phyloP scores from a whole-genome alignment of 345 rosid species.

The Aurinia saxatilis region DNA sequence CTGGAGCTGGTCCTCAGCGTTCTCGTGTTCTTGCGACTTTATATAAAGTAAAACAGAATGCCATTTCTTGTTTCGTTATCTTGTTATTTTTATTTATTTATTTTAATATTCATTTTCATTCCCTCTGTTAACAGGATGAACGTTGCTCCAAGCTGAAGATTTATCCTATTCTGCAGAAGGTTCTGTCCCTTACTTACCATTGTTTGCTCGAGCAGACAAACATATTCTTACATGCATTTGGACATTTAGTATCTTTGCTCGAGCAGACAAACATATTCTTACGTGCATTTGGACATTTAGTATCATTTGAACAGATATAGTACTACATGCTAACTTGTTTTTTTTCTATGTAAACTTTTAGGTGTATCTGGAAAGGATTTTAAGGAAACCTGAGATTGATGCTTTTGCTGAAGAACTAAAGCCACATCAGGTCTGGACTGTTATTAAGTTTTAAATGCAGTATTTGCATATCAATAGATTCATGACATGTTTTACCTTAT shows the following conservation, averaged over 20 bases:
- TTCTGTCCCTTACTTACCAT: constrained; percentile 14
- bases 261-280: not conserved
- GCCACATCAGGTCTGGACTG: constrained; percentile 73
- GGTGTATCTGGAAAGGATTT: constrained; percentile 93
- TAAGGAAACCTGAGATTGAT: constrained; percentile 93
- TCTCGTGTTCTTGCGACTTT: constrained; percentile 91
- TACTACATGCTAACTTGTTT: not conserved
- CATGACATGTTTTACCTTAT: not conserved
- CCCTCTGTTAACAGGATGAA: constrained; percentile 62
- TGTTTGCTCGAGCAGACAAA: constrained; percentile 1
- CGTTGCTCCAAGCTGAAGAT: constrained; percentile 91
- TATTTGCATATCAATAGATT: not conserved
- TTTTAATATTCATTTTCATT: too few relatives aligned
- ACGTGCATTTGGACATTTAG: not conserved
- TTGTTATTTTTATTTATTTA: not conserved
- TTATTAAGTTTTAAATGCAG: not conserved
- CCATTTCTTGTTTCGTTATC: not conserved
- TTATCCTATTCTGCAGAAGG: constrained; percentile 95
- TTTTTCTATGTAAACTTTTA: constrained; percentile 26
- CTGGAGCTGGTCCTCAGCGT: constrained; percentile 97
- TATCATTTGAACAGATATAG: not conserved
- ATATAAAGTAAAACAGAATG: constrained; percentile 51
- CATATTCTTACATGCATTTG: not conserved
- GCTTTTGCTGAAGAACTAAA: constrained; percentile 88
- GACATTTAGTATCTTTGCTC: not conserved